Evolutionary conservation across 1,284 basidiomycete species (phyloP), one percentile per base, ranked within the genome.

Genomic region (Sanghuangporus sanghuang): DNA sequence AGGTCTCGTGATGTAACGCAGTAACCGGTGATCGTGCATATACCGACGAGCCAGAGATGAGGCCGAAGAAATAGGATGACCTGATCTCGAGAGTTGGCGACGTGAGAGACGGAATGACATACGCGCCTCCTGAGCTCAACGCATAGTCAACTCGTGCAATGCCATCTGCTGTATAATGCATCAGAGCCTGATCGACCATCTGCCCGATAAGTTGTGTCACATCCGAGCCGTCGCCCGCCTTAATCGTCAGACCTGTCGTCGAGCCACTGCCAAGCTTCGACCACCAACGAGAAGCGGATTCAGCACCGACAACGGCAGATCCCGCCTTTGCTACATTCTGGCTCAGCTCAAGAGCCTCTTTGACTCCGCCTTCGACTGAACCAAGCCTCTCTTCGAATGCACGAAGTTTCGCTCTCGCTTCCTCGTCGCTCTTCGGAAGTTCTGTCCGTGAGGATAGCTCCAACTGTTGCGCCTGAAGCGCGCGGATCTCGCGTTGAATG

Each of bases 71-170:
- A 50, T 80, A 77, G 7, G 77, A 71, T 0, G 86, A 84, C 16
- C 78, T 79, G 57, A 94, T 75, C 68, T 91, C 85, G 61, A 89
- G 84, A 3, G 93, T 93, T 16, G 82, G 79, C 48, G 88, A 90
- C 0, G 96, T 98, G 59, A 94, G 82, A 0, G 83, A 81, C 0
- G 94, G 94, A 52, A 98, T 86, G 66, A 95, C 79, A 0, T 85
- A 79, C 0, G 85, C 96, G 7, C 96, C 96, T 2, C 84, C 85
- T 6, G 93, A 90, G 73, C 89, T 88, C 4, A 95, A 78, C 0
- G 96, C 96, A 71, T 85, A 96, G 76, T 99, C 96, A 0, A 89
- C 78, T 49, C 85, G 85, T 0, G 85, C 92, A 49, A 97, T 76
- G n/a, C 77, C 82, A 72, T 98, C 95, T 12, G 85, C 89, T 68